Evolutionary conservation across 352 stramenopile genomes (phyloP).

Genomic region (Phytophthora constricta): DNA sequence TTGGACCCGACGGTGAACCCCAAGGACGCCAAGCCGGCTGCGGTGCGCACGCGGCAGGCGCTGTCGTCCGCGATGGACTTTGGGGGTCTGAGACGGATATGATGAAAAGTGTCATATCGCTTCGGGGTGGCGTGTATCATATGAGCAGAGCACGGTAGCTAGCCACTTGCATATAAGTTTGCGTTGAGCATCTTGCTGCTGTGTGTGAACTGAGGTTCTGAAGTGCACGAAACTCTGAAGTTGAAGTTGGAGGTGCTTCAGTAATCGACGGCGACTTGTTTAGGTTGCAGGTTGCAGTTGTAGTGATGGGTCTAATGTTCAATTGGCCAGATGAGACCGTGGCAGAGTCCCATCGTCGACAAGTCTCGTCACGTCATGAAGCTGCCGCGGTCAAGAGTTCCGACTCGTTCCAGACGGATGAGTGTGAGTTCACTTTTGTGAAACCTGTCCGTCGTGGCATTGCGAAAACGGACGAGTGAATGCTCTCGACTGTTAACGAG

Average conservation of each 20-base stretch:
- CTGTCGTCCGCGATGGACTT: constrained; percentile 89
- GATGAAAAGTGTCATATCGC: not conserved
- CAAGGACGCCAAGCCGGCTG: constrained; percentile 78
- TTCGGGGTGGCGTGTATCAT: constrained; percentile 39
- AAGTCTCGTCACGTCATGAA: too few species aligned
- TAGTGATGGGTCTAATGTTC: too few species aligned
- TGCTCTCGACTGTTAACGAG: too few species aligned
- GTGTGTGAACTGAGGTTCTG: constrained; percentile 1
- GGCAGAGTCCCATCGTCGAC: too few species aligned
- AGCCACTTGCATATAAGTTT: constrained; percentile 40
- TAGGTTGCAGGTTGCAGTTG: not conserved
- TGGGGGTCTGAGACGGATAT: constrained; percentile 61
- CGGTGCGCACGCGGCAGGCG: constrained; percentile 78
- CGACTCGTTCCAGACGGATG: too few species aligned
- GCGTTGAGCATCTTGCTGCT: constrained; percentile 22
- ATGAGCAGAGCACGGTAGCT: constrained; percentile 25
- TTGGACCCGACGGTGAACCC: constrained; percentile 83
- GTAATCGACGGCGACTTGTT: too few species aligned
- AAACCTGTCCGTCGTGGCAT: not conserved
- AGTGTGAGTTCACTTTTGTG: too few species aligned
- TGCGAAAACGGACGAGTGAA: not conserved
- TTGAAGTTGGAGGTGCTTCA: too few species aligned
- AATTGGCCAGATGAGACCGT: too few species aligned
- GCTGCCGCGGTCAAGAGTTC: too few species aligned
- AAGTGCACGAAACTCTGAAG: not conserved